Evolutionary conservation across 148 eudicot species (phyloP), one percentile per base, ranked within the genome.

Genomic region (Tetragonia tetragonoides): DNA sequence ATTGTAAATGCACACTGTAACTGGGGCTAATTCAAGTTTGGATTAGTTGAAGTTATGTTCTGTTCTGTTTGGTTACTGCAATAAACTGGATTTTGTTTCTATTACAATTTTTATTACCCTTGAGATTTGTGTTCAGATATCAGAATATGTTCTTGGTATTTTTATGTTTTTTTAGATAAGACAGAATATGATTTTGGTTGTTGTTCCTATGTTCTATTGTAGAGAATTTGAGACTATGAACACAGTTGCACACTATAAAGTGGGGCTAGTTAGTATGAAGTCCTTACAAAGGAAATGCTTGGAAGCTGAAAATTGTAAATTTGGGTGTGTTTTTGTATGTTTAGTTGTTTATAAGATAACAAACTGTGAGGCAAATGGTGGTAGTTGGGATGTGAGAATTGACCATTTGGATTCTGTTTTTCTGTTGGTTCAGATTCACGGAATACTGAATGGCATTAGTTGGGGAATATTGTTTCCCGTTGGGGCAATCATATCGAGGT

Each of bases 401-500:
- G 80, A 77, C 59, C 47, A 73, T 42, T 66, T 20, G 72, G 66
- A 17, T 28, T 21, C 53, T 69, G 53, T 67, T 68, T 61, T 42
- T 62, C 6, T 73, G 20, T 83, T 59, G 54, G 41, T 40, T 51
- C 91, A 95, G 99, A 91, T 85, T 87, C 99, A 95, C 84, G 99
- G 99, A 69, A 75, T 95, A 40, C 78, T 95, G 82, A 95, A 95
- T 83, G 97, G 83, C 12, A 83, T 95, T 69, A 95, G 99, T 76
- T 95, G 99, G 99, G 99, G 99, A 37, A 78, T 90, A 44, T 51
- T 95, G 85, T 91, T 95, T 86, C 99, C 99, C 0, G 0, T 87
- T 51, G 99, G 99, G 70, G 86, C 82, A 60, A 86, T 95, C 12
- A 86, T 93, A 7, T 91, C 99, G 3, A 85, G 99, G 80, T 93